A percentile compares a stretch with the other conserved stretches of the same genome.
Evolutionary conservation across 306 rosid genomes (phyloP).

Genomic region (Citrullus colocynthis): DNA sequence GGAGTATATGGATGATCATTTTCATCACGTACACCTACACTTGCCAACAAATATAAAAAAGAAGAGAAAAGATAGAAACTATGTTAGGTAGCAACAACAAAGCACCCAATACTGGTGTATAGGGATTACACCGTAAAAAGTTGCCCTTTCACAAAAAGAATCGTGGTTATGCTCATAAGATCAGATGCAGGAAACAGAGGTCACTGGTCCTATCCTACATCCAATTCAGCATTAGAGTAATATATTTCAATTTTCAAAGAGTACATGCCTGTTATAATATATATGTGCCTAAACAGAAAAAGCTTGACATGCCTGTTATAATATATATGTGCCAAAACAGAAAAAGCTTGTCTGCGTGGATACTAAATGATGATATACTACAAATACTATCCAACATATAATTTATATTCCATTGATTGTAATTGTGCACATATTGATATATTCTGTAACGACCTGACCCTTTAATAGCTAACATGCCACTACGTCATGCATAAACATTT

Average conservation of each 20-base stretch:
- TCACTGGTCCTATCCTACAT: not conserved
- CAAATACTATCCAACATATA: not conserved
- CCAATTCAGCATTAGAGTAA: not conserved
- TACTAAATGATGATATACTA: not conserved
- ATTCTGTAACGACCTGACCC: too few relatives aligned
- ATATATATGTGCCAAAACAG: not conserved
- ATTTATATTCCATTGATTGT: not conserved
- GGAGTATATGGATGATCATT: slow-evolving; percentile 60
- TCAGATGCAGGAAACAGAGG: not conserved
- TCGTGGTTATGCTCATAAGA: not conserved
- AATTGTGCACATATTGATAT: not conserved
- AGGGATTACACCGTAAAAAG: not conserved
- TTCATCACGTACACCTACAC: slow-evolving; percentile 85
- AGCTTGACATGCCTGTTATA: not conserved
- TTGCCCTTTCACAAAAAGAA: not conserved
- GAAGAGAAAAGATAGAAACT: not conserved
- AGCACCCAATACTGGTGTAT: not conserved
- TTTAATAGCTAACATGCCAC: too few relatives aligned
- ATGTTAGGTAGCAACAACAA: not conserved
- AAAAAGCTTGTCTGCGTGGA: not conserved
- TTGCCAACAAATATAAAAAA: not conserved
- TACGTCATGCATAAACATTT: too few relatives aligned
- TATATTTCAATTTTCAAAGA: not conserved
- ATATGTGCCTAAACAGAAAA: not conserved
- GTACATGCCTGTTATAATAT: not conserved